Conservation (phyloP, 108 stramenopile genomes). For the Cylindrotheca fusiformis region DNA sequence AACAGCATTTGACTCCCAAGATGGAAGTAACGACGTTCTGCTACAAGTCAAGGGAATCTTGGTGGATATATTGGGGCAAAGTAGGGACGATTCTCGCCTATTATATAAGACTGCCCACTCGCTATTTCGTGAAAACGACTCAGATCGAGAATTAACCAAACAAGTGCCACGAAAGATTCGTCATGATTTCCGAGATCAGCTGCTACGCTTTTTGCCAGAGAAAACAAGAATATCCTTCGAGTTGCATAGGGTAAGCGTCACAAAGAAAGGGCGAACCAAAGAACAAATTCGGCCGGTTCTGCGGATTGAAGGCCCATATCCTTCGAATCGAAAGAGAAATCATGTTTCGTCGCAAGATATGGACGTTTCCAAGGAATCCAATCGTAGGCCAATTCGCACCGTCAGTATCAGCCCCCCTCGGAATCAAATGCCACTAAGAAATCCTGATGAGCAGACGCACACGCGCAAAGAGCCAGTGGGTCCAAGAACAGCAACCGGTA, state of each 20-base stretch:
- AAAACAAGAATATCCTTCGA: slow-evolving; percentile 9
- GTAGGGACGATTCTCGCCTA: background rate
- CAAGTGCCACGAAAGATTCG: slow-evolving; percentile 15
- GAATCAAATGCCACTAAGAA: no score
- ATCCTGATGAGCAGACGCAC: no score
- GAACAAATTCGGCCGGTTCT: background rate
- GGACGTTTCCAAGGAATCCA: no score
- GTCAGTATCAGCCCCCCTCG: no score
- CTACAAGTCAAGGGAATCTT: slow-evolving; percentile 23
- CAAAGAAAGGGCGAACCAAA: background rate
- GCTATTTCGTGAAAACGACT: slow-evolving; percentile 7
- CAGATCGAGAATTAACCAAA: slow-evolving; percentile 5
- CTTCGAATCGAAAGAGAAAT: no score
- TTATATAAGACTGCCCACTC: background rate
- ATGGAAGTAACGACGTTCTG: slow-evolving; percentile 14
- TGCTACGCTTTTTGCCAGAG: slow-evolving; percentile 8
- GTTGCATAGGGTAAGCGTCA: slow-evolving; percentile 14
- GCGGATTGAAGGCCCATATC: background rate
- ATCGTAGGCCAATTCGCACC: no score
- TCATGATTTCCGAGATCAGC: slow-evolving; percentile 22
- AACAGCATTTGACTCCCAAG: slow-evolving; percentile 3
- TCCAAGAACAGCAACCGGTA: no score
- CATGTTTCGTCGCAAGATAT: no score
- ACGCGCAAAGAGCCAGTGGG: no score
- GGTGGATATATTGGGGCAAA: slow-evolving; percentile 5